phyloP scores from a whole-genome alignment of 139 green algal species.

The Pseudopediastrum boryanum region DNA sequence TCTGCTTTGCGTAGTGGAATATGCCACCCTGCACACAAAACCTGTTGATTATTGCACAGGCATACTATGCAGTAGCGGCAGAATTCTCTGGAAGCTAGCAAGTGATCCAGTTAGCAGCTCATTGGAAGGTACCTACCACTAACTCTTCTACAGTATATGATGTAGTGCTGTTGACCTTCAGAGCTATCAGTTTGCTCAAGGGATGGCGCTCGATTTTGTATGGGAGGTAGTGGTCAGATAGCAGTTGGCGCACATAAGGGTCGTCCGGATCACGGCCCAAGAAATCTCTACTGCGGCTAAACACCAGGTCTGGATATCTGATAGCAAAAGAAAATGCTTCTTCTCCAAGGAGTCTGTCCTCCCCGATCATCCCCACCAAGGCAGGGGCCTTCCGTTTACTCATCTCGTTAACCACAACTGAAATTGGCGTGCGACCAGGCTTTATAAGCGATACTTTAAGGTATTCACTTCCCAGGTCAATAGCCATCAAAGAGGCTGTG shows the following conservation, averaged over 20 bases:
- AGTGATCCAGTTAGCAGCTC: background rate
- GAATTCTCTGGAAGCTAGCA: background rate
- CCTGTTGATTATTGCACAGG: background rate
- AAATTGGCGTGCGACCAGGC: slow-evolving; percentile 81
- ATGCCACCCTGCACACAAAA: slow-evolving; percentile 72
- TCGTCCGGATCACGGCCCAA: slow-evolving; percentile 75
- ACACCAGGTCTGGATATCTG: slow-evolving; percentile 81
- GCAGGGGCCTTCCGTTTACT: slow-evolving; percentile 90
- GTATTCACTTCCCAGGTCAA: slow-evolving; percentile 93
- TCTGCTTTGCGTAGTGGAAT: slow-evolving; percentile 84
- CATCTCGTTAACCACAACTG: slow-evolving; percentile 96
- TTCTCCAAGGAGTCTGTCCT: slow-evolving; percentile 92
- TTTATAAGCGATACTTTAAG: slow-evolving; percentile 94
- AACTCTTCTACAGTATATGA: slow-evolving; percentile 85
- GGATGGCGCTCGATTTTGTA: slow-evolving; percentile 75
- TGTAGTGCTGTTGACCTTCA: slow-evolving; percentile 49
- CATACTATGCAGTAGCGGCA: background rate
- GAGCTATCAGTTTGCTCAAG: slow-evolving; percentile 51
- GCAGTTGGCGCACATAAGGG: slow-evolving; percentile 45
- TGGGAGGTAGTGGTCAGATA: slow-evolving; percentile 64
- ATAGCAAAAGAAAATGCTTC: slow-evolving; percentile 78
- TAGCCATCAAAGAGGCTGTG: slow-evolving; percentile 77
- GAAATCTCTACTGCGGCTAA: slow-evolving; percentile 74
- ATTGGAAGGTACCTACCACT: slow-evolving; percentile 58
- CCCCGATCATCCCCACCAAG: slow-evolving; percentile 81